Base-by-base conservation (phyloP, 768 basidiomycete genomes). In the Cyathus striatus region DNA sequence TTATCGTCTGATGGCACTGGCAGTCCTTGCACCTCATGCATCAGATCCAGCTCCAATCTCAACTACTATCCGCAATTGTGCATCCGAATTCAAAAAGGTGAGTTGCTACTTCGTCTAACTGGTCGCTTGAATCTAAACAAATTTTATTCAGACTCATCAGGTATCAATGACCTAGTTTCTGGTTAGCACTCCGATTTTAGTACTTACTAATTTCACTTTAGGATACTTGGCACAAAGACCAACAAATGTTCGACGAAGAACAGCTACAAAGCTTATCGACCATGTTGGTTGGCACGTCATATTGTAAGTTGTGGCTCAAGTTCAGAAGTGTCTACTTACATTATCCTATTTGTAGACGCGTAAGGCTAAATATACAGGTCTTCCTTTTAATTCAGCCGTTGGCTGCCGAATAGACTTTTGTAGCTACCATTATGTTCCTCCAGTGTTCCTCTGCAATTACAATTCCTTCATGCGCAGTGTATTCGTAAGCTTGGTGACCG, bases 171-270 rank as follows among this genome's bases (percentile, higher is more conserved):
- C 46, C 51, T 41, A 22, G 14, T 24, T 34, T 33, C 25, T 41
- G 43, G 43, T 38, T 22, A 40, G 42, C 48, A 49, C 41, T 42
- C 37, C n/a, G n/a, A 36, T 44, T 30, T 35, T 48, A 40, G 27
- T 38, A 39, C 27, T 50, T 49, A 46, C 49, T 54, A 52, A 49
- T n/a, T n/a, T n/a, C n/a, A n/a, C n/a, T n/a, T n/a, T 58, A 91
- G 83, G 91, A 94, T 58, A 90, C 88, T 25, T 92, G 90, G 90
- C 87, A 89, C 55, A 88, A 86, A 55, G 91, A 95, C 62, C 88
- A 92, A 56, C 72, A 78, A 40, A 72, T 76, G 41, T 94, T 95
- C 60, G 81, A 90, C 54, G 91, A 95, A 62, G 91, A 94, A 55
- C 91, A 93, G 55, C 62, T 93, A 38, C 85, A 89, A 58, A 86